Conservation (phyloP, 192 early-diverging fungal species). For the Coemansia sp. region DNA sequence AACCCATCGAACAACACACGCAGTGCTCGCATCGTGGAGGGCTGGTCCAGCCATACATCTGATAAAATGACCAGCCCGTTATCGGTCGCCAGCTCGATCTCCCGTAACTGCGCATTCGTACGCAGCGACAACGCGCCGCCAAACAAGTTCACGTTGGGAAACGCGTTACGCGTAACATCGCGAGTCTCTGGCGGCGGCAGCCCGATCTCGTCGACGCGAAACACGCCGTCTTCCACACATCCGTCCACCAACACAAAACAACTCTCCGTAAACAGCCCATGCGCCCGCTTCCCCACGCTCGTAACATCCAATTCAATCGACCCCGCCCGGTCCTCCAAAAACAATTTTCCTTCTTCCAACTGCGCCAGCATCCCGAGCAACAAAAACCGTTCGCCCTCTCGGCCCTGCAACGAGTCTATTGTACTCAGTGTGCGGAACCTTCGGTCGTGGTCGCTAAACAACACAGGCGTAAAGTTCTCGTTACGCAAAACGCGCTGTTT, state of each 20-base stretch:
- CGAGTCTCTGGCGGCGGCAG: constrained; percentile 73
- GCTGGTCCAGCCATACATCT: constrained; percentile 85
- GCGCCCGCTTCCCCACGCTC: constrained; percentile 47
- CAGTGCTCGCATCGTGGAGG: constrained; percentile 72
- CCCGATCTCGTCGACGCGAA: constrained; percentile 69
- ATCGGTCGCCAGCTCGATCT: constrained; percentile 57
- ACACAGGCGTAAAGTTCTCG: constrained; percentile 70
- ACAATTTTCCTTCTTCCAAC: constrained; percentile 74
- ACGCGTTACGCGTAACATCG: constrained; percentile 32
- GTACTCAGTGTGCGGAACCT: constrained; percentile 54
- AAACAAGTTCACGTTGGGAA: constrained; percentile 48
- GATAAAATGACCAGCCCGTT: constrained; percentile 78
- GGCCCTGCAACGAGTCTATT: constrained; percentile 78
- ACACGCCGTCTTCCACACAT: constrained; percentile 67
- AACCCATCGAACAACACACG: constrained; percentile 74
- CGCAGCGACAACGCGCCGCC: constrained; percentile 41
- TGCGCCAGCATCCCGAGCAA: constrained; percentile 88
- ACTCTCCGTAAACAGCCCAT: constrained; percentile 81
- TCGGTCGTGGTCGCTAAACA: constrained; percentile 55
- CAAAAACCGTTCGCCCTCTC: constrained; percentile 64
- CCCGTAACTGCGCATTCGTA: constrained; percentile 48
- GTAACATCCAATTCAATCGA: constrained; percentile 74
- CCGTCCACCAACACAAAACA: constrained; percentile 88
- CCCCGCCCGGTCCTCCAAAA: constrained; percentile 81
- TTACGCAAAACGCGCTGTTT: constrained; percentile 79